phyloP scores from a whole-genome alignment of 208 protist genomes.

The Trichomonas tenax region DNA sequence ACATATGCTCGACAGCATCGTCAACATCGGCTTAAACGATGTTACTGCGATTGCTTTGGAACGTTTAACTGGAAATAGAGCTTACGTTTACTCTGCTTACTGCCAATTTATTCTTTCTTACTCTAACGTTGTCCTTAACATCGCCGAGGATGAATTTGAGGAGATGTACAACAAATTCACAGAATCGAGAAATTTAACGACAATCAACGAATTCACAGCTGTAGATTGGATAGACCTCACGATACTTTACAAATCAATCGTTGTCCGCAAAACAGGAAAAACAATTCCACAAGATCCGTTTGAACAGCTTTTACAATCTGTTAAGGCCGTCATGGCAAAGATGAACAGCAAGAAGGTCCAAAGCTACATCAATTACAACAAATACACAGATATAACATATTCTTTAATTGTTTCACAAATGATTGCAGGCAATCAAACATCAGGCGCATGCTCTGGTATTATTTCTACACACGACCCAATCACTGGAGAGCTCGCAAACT shows the following conservation, averaged over 20 bases:
- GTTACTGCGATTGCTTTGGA: neutral
- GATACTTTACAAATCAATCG: neutral
- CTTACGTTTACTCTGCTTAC: neutral
- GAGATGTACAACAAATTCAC: neutral
- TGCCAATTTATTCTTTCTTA: neutral
- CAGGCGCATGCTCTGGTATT: neutral
- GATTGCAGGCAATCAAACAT: neutral
- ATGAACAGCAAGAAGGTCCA: neutral
- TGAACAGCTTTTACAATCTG: neutral
- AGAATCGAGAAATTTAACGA: neutral
- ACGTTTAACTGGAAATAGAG: neutral
- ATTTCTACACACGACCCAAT: neutral
- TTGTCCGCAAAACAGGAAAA: neutral
- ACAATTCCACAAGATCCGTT: conserved; percentile 21
- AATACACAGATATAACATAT: neutral
- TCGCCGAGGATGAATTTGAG: neutral
- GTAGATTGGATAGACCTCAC: neutral
- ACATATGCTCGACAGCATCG: neutral
- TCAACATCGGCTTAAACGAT: neutral
- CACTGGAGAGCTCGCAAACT: neutral
- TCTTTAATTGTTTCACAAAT: neutral
- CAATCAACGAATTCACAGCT: neutral
- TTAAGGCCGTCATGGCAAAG: neutral
- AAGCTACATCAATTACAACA: neutral
- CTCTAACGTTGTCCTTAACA: neutral